Conservation (phyloP, 1,284 basidiomycete genomes). For the Ustilago crameri region DNA sequence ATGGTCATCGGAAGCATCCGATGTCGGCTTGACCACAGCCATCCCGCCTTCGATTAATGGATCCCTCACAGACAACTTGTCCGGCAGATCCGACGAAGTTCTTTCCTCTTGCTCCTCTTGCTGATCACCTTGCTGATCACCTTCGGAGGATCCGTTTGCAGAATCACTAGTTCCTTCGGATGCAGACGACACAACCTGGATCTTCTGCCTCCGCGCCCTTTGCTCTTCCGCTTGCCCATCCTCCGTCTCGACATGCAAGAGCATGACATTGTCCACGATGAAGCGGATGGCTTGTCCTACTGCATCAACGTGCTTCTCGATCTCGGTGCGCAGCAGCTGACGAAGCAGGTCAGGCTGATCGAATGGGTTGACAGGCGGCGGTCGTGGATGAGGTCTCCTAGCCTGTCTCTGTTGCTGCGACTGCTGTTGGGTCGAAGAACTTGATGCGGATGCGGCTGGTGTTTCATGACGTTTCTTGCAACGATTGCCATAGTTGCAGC, state of each 20-base stretch:
- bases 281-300: conserved; percentile 93
- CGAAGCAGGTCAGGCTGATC: conserved; percentile 62
- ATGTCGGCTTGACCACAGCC: conserved; percentile 16
- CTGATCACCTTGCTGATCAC: no score
- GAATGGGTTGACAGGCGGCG: conserved; percentile 61
- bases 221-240: conserved; percentile 81
- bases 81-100: background rate
- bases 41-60: conserved; percentile 26
- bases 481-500: conserved; percentile 55
- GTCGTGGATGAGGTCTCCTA: conserved; percentile 50
- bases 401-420: conserved; percentile 20
- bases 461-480: conserved; percentile 54
- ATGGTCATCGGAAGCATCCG: background rate
- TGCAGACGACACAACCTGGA: conserved; percentile 29
- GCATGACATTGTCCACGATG: conserved; percentile 89
- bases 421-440: background rate
- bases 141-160: background rate
- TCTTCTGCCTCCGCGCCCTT: conserved; percentile 50
- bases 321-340: conserved; percentile 84
- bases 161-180: background rate
- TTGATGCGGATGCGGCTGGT: background rate
- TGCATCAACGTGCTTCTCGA: conserved; percentile 88
- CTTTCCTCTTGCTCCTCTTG: no score
- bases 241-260: conserved; percentile 81
- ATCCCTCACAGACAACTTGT: conserved; percentile 11